These are phyloP conservation scores for Tuber aestivum DNA, from an alignment of 495 filamentous ascomycete genomes.

Conservation along the genomic window DNA sequence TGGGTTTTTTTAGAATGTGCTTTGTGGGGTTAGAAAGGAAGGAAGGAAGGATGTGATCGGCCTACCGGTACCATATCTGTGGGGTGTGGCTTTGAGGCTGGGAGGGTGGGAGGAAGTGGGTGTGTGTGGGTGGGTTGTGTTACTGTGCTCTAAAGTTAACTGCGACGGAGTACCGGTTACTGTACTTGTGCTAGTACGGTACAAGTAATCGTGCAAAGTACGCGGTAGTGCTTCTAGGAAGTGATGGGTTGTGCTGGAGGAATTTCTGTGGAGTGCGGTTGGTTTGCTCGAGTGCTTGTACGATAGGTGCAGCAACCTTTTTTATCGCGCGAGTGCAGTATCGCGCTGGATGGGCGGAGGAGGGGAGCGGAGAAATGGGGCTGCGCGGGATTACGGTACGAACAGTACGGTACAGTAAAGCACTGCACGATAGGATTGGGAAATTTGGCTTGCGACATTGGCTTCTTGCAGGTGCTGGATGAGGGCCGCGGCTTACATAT, in stretches of 20 bases:
- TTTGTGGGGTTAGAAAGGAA: neutral
- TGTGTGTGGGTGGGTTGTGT: neutral
- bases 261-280: neutral
- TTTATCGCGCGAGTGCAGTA: neutral
- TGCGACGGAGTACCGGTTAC: neutral
- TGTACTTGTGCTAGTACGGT: too few relatives aligned
- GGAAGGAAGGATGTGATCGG: neutral
- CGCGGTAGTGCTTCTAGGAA: neutral
- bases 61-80: neutral
- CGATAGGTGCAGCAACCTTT: neutral
- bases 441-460: neutral
- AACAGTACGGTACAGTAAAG: too few relatives aligned
- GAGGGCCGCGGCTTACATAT: too few relatives aligned
- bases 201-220: neutral
- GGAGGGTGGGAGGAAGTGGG: too few relatives aligned
- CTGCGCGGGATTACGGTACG: too few relatives aligned
- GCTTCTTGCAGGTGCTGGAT: neutral
- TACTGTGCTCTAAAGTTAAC: neutral
- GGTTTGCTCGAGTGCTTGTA: too few relatives aligned
- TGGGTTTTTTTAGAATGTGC: neutral
- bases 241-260: neutral
- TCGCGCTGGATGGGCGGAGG: too few relatives aligned
- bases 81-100: neutral
- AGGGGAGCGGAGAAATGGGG: neutral
- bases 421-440: neutral